phyloP scores from a whole-genome alignment of 129 eudicot genomes.

The Lonicera japonica region DNA sequence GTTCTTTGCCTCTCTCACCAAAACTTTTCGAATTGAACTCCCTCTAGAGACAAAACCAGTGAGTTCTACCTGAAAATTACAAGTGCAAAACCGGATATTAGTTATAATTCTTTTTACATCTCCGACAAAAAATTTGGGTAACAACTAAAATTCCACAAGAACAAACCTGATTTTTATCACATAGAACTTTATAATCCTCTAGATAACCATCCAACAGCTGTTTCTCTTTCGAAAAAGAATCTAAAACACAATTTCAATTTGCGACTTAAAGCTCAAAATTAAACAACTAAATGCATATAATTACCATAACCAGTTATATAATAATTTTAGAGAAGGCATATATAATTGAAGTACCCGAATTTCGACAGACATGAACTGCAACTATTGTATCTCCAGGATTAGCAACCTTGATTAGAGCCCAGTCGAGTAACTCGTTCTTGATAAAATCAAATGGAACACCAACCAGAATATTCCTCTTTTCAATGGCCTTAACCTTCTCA shows the following conservation, averaged over 20 bases:
- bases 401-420: conserved; percentile 92
- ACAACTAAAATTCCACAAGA: not conserved
- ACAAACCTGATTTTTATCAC: conserved; percentile 69
- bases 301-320: too few relatives aligned
- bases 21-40: conserved; percentile 56
- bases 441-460: conserved; percentile 71
- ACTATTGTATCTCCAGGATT: conserved; percentile 70
- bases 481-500: conserved; percentile 28
- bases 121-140: not conserved
- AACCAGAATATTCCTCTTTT: conserved; percentile 57
- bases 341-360: conserved; percentile 39
- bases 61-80: conserved; percentile 57
- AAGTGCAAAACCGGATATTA: not conserved
- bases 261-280: not conserved
- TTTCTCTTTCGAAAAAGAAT: conserved; percentile 40
- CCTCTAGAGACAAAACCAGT: conserved; percentile 55
- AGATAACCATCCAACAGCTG: conserved; percentile 59
- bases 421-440: conserved; percentile 66
- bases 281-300: too few relatives aligned
- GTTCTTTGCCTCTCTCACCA: conserved; percentile 81
- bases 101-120: not conserved
- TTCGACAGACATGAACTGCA: conserved; percentile 76
- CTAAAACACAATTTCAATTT: conserved; percentile 14
- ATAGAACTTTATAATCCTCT: conserved; percentile 68
- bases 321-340: not conserved